These are phyloP conservation scores for Pseudozyma thailandica DNA, from an alignment of 1,284 basidiomycete species.

Conservation along the genomic window DNA sequence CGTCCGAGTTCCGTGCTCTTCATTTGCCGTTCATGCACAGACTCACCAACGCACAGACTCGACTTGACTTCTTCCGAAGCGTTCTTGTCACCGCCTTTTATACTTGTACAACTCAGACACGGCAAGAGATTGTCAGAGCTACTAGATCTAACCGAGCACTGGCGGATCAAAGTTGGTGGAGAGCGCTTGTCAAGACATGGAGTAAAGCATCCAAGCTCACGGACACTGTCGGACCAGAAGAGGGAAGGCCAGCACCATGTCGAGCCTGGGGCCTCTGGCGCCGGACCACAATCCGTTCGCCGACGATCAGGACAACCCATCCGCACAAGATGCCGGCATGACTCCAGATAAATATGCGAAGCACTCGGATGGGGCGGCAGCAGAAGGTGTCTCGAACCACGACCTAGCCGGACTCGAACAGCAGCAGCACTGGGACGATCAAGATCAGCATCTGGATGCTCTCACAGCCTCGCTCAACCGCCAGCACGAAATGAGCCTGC, in stretches of 20 bases:
- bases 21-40: no score
- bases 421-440: constrained; percentile 48
- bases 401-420: constrained; percentile 33
- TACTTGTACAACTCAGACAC: no score
- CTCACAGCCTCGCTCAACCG: constrained; percentile 58
- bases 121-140: no score
- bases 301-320: constrained; percentile 19
- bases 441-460: constrained; percentile 60
- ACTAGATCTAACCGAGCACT: no score
- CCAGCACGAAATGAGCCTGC: constrained; percentile 61
- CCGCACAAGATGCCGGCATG: not conserved
- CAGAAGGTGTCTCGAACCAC: not conserved
- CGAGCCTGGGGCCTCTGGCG: constrained; percentile 21
- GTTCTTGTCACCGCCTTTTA: no score
- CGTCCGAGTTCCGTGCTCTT: no score
- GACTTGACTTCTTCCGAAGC: no score
- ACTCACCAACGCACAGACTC: no score
- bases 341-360: not conserved
- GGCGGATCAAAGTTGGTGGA: no score
- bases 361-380: not conserved
- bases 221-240: not conserved
- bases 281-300: constrained; percentile 39
- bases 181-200: not conserved
- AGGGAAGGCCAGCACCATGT: constrained; percentile 14
- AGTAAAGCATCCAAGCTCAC: not conserved